Percentiles rank a stretch among this genome's conserved stretches.
These are phyloP conservation scores for Malbranchea zuffiana DNA, from an alignment of 2,329 filamentous ascomycete species.

Conservation along the genomic window DNA sequence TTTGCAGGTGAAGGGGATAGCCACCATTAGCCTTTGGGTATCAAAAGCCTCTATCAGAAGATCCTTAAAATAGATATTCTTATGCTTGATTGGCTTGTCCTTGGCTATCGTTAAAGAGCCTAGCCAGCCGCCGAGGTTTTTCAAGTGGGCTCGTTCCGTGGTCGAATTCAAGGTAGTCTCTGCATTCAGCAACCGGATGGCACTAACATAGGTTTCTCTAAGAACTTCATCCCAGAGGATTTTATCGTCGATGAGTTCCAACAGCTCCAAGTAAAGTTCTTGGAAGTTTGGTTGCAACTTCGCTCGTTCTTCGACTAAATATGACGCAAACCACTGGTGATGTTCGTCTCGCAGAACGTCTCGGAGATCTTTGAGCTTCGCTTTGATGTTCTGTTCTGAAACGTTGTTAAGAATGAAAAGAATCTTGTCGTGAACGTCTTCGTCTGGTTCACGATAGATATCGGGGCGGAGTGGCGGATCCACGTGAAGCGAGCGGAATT, in stretches of 20 bases:
- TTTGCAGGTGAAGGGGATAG: constrained; percentile 97
- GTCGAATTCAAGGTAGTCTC: constrained; percentile 75
- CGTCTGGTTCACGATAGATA: constrained; percentile 68
- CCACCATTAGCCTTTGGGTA: constrained; percentile 78
- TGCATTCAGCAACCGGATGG: constrained; percentile 77
- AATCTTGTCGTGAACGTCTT: constrained; percentile 81
- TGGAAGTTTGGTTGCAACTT: constrained; percentile 98
- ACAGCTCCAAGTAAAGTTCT: constrained; percentile 77
- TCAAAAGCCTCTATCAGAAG: constrained; percentile 88
- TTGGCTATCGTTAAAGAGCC: constrained; percentile 85
- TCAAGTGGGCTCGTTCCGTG: constrained; percentile 75
- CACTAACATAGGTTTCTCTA: constrained; percentile 80
- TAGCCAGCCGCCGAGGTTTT: constrained; percentile 89
- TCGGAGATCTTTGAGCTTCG: constrained; percentile 72
- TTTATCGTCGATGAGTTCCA: constrained; percentile 70
- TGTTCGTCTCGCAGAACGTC: constrained; percentile 68
- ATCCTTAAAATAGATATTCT: constrained; percentile 94
- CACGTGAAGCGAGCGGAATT: constrained; percentile 68
- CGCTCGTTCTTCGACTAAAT: constrained; percentile 88
- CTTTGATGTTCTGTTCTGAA: constrained; percentile 74
- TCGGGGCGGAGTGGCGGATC: constrained; percentile 55
- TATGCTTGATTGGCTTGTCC: constrained; percentile 90
- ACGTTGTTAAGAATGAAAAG: constrained; percentile 96
- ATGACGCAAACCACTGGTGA: constrained; percentile 92
- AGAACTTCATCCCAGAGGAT: constrained; percentile 79